Evolutionary conservation across 768 basidiomycete genomes (phyloP), one percentile per base, ranked within the genome.

Genomic region (Hypholoma fasciculare): DNA sequence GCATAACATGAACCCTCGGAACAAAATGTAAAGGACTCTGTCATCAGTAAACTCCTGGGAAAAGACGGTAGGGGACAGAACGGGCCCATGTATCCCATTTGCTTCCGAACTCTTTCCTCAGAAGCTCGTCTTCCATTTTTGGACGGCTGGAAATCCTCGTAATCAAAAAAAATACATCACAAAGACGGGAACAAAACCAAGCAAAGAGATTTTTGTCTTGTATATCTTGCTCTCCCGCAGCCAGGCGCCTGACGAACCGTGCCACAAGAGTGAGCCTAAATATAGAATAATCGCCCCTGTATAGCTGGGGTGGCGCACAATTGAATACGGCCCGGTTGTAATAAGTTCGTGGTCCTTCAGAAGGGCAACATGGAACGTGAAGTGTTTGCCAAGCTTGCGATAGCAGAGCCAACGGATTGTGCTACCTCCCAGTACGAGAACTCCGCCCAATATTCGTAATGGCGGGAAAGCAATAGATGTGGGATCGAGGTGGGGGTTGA

Each of bases 311-410:
- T 75, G 74, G 48, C 74, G 74, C 8, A 74, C 69, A 34, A 70
- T 50, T 38, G 60, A 36, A 58, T 75, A 74, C 7, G 74, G 72
- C 0, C 74, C 72, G 1, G 59, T 61, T 6, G 68, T 72, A 13
- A 75, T 56, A 17, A 74, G 64, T 13, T 55, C 62, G 40, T 70
- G 68, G 23, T 66, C 54, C 13, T 64, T 57, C 30, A 58, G 59
- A 17, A 69, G 65, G 51, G 69, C 70, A 27, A 77, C 61, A 49
- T 76, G 69, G 57, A 78, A 77, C 17, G 77, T 80, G 68, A 78
- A 79, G 17, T 71, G 59, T 7, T 54, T 46, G 14, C 75, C 77
- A 26, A 81, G 66, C 20, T 64, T 63, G 30, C 60, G 71, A 62
- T 73, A 80, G 58, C 74, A 81, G 55, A 59, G 60, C 2, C 71